Conservation (phyloP, 306 rosid species). For the Citrullus amarus region DNA sequence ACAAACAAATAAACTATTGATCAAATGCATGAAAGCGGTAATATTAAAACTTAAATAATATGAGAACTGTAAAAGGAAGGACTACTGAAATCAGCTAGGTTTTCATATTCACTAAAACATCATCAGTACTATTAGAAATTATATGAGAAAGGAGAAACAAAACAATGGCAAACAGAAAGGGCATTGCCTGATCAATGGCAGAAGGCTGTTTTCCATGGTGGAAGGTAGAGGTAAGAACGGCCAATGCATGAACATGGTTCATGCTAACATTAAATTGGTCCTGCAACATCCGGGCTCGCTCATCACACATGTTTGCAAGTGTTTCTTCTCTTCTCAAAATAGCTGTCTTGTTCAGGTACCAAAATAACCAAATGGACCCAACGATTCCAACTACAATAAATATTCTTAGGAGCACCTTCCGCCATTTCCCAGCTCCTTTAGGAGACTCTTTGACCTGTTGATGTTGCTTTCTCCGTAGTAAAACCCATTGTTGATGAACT, state of each 20-base stretch:
- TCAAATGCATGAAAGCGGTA: background rate
- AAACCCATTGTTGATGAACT: constrained; percentile 8
- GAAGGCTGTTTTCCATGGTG: constrained; percentile 89
- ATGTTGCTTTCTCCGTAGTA: constrained; percentile 20
- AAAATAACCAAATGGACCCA: constrained; percentile 47
- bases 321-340: constrained; percentile 55
- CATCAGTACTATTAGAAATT: background rate
- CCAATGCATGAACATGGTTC: constrained; percentile 94
- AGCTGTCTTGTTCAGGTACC: constrained; percentile 38
- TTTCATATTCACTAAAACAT: background rate
- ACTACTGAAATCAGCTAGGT: background rate
- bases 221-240: constrained; percentile 84
- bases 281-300: constrained; percentile 92
- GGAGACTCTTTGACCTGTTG: constrained; percentile 26
- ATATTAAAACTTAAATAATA: background rate
- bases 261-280: constrained; percentile 92
- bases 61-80: background rate
- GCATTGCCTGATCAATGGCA: constrained; percentile 76
- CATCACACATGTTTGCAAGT: constrained; percentile 92
- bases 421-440: constrained; percentile 61
- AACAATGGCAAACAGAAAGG: background rate
- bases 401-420: constrained; percentile 40
- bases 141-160: background rate
- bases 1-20: background rate
- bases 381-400: constrained; percentile 38